phyloP scores from a whole-genome alignment of 495 filamentous ascomycete genomes.

The Amphirosellinia nigrospora region DNA sequence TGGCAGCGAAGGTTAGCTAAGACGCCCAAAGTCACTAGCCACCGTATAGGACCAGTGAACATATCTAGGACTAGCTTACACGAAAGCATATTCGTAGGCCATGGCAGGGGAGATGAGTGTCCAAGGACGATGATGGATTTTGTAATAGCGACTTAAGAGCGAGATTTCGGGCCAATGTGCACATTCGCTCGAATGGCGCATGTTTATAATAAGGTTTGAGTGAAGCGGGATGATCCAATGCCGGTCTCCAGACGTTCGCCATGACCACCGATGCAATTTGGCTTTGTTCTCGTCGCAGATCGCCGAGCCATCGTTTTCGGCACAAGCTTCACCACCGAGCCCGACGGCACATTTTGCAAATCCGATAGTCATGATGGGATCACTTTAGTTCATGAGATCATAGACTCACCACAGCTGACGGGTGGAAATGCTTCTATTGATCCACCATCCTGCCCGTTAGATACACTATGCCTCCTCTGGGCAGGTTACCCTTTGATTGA shows the following conservation, averaged over 20 bases:
- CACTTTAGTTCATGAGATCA: slow-evolving; percentile 15
- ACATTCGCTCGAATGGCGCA: neutral
- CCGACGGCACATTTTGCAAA: neutral
- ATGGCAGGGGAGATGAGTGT: slow-evolving; percentile 43
- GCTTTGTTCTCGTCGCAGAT: neutral
- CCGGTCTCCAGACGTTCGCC: neutral
- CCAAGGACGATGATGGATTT: slow-evolving; percentile 2
- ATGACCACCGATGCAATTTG: slow-evolving; percentile 12
- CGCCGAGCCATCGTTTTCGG: neutral
- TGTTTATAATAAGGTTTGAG: slow-evolving; percentile 21
- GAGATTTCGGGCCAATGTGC: neutral
- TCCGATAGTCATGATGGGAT: neutral
- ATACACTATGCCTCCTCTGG: neutral
- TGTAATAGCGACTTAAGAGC: neutral
- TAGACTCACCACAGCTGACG: neutral
- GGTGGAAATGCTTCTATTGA: neutral
- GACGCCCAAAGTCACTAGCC: neutral
- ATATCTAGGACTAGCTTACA: slow-evolving; percentile 54
- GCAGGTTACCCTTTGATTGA: neutral
- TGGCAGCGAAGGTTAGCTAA: slow-evolving; percentile 34
- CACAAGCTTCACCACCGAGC: neutral
- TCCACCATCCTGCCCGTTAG: neutral
- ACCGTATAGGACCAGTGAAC: neutral
- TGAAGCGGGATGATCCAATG: slow-evolving; percentile 18
- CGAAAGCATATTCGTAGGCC: slow-evolving; percentile 71